These are phyloP conservation scores for Neopestalotiopsis clavispora DNA, from an alignment of 2,329 filamentous ascomycete species.

Conservation along the genomic window DNA sequence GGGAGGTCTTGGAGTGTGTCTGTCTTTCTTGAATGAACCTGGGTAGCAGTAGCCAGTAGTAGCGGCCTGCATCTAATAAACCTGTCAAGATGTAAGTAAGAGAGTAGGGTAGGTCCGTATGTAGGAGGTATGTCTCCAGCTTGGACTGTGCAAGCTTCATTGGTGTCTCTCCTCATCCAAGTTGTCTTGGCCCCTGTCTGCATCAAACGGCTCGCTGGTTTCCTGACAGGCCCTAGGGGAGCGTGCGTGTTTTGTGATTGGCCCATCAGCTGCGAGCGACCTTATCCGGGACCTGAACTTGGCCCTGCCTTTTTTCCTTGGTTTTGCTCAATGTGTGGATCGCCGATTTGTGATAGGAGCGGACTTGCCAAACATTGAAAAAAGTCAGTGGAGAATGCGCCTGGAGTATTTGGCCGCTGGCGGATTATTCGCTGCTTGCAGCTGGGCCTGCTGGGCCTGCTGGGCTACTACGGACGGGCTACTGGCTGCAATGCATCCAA, in stretches of 20 bases:
- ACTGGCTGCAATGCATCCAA: too few relatives aligned
- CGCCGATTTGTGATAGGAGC: slow-evolving; percentile 11
- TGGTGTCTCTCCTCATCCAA: neutral
- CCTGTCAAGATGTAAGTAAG: too few relatives aligned
- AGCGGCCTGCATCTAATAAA: too few relatives aligned
- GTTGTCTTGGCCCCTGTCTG: slow-evolving; percentile 2
- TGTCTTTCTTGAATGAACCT: too few relatives aligned
- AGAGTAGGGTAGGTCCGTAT: too few relatives aligned
- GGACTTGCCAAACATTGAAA: neutral
- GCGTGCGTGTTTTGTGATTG: neutral
- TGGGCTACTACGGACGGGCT: too few relatives aligned
- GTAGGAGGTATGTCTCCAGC: too few relatives aligned
- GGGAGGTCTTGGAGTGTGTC: too few relatives aligned
- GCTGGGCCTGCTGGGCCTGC: too few relatives aligned
- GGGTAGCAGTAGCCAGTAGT: too few relatives aligned
- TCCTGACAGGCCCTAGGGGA: slow-evolving; percentile 9
- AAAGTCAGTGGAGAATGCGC: neutral
- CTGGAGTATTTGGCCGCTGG: neutral
- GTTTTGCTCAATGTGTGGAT: neutral
- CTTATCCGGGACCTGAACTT: neutral
- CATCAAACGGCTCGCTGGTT: slow-evolving; percentile 11
- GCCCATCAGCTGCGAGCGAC: neutral
- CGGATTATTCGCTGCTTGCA: neutral
- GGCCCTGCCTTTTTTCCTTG: neutral
- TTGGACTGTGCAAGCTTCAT: neutral